phyloP scores from a whole-genome alignment of 768 basidiomycete species.

The Boletus edulis region DNA sequence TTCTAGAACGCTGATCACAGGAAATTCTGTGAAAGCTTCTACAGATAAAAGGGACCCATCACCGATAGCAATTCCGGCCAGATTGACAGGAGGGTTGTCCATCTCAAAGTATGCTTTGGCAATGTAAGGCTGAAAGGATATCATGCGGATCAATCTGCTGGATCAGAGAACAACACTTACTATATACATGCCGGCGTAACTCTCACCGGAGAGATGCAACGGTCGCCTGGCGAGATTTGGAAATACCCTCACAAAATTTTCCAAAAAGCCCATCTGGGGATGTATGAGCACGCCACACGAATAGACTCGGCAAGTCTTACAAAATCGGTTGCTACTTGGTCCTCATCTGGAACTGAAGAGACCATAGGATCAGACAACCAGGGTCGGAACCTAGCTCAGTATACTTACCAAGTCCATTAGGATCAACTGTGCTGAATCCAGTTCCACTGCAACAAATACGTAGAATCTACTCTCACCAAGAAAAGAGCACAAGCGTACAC shows the following conservation, averaged over 20 bases:
- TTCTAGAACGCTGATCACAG: constrained; percentile 60
- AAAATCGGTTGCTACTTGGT: constrained; percentile 54
- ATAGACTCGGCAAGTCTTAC: constrained; percentile 24
- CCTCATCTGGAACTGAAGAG: constrained; percentile 53
- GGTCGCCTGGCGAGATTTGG: constrained; percentile 64
- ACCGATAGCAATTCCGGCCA: constrained; percentile 68
- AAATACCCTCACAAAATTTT: constrained; percentile 70
- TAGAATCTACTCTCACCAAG: not conserved
- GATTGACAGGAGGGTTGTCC: constrained; percentile 59
- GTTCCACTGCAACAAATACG: constrained; percentile 41
- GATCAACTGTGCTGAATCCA: constrained; percentile 63
- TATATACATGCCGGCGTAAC: constrained; percentile 72
- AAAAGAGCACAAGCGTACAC: constrained; percentile 33
- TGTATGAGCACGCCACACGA: not conserved
- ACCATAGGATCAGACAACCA: not conserved
- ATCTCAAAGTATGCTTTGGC: constrained; percentile 64
- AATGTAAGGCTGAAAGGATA: constrained; percentile 63
- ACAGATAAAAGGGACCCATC: constrained; percentile 57
- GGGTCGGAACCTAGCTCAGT: not conserved
- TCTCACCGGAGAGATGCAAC: constrained; percentile 66
- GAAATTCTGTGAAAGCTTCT: constrained; percentile 48
- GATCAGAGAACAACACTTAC: constrained; percentile 40
- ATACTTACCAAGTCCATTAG: constrained; percentile 50
- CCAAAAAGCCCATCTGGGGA: constrained; percentile 62
- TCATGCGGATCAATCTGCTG: not conserved